Percentiles rank a stretch among this genome's conserved stretches.
phyloP scores from a whole-genome alignment of 2,329 filamentous ascomycete genomes.

The Neofusicoccum umdonicola region DNA sequence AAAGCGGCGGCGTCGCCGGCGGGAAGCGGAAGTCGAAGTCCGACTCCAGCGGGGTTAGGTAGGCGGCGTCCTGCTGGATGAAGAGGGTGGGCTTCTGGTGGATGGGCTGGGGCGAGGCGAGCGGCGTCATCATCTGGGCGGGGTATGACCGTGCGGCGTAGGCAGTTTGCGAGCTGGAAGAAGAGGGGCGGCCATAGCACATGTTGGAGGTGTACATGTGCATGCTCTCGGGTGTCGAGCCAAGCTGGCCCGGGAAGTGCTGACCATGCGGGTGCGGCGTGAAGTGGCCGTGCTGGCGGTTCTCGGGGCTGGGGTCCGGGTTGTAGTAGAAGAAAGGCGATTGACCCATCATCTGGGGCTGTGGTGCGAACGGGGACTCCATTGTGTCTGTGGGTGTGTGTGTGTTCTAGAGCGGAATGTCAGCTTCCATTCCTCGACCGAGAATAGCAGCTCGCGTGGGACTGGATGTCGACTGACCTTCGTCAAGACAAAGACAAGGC shows the following conservation, averaged over 20 bases:
- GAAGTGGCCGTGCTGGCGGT: slow-evolving; percentile 73
- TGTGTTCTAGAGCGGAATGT: slow-evolving; percentile 23
- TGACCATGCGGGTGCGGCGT: slow-evolving; percentile 59
- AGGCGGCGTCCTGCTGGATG: slow-evolving; percentile 55
- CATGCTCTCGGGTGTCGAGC: slow-evolving; percentile 36
- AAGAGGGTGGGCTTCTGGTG: slow-evolving; percentile 74
- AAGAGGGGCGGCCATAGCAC: slow-evolving; percentile 56
- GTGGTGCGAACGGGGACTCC: slow-evolving; percentile 61
- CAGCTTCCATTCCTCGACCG: slow-evolving; percentile 23
- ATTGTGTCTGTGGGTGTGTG: slow-evolving; percentile 49
- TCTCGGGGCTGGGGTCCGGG: slow-evolving; percentile 69
- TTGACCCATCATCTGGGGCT: slow-evolving; percentile 61
- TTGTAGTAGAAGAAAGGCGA: slow-evolving; percentile 85
- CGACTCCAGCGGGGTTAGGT: slow-evolving; percentile 66
- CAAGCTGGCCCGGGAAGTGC: slow-evolving; percentile 36
- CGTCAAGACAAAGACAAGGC: slow-evolving; percentile 1
- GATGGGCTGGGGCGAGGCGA: slow-evolving; percentile 71
- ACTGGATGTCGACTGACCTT: neutral
- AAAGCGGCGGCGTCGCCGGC: slow-evolving; percentile 83
- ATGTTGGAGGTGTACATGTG: slow-evolving; percentile 45
- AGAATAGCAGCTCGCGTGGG: neutral
- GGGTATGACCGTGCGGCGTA: slow-evolving; percentile 53
- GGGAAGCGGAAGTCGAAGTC: slow-evolving; percentile 68
- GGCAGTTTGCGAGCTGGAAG: slow-evolving; percentile 61
- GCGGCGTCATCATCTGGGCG: slow-evolving; percentile 67